Percentiles rank a stretch among this genome's conserved stretches.
Evolutionary conservation across 495 filamentous ascomycete genomes (phyloP).

Genomic region (Penicillium crystallinum): DNA sequence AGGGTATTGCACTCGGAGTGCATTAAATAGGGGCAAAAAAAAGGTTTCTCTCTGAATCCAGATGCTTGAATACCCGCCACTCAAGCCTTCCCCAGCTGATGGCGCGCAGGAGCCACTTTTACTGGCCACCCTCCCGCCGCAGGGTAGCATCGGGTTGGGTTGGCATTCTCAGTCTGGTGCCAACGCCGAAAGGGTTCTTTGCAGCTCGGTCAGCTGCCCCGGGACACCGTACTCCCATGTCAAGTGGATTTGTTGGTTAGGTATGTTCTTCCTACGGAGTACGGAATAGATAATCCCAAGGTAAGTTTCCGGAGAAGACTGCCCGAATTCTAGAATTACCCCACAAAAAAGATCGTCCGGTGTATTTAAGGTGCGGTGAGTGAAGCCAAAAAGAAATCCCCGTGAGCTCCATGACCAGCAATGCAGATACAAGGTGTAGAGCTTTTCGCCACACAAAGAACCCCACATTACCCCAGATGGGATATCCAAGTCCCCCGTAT

Average conservation of each 20-base stretch:
- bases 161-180: conserved; percentile 6
- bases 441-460: not conserved
- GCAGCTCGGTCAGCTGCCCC: not conserved
- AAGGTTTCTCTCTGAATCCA: not conserved
- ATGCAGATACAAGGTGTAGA: no score
- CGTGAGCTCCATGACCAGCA: no score
- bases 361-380: no score
- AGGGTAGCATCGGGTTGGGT: conserved; percentile 20
- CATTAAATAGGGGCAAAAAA: no score
- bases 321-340: not conserved
- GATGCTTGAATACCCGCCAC: conserved; percentile 11
- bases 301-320: no score
- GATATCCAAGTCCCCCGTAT: no score
- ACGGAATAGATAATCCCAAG: no score
- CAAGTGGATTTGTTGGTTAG: no score
- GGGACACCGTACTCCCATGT: no score
- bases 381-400: not conserved
- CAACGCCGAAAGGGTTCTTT: not conserved
- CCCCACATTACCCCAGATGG: not conserved
- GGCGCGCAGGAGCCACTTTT: conserved; percentile 9
- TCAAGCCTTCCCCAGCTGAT: conserved; percentile 6
- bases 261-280: no score
- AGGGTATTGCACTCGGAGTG: not conserved
- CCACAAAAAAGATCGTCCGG: not conserved
- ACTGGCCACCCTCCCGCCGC: conserved; percentile 16